Base-by-base conservation (phyloP, 345 rosid species). In the Hirschfeldia incana region DNA sequence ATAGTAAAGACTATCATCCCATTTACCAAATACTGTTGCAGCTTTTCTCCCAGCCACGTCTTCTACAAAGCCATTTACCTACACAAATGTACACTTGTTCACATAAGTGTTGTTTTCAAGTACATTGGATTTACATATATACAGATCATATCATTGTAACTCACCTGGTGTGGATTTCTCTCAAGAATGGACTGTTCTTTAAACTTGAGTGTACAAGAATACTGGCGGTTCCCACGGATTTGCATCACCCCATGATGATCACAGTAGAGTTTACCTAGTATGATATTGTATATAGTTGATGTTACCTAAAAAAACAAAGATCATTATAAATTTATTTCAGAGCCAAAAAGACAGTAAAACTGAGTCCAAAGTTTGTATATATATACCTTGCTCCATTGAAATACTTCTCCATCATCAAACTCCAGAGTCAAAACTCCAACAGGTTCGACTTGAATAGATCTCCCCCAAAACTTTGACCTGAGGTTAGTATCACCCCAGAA, bases 371-470 rank as follows among this genome's bases (percentile, higher is more conserved):
- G 37, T 61, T 33, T 46, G 1, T 46, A 46, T 3, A 11, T 61
- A 21, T 26, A 39, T 72, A 93, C 99, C 99, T 95, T 95, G 85
- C 93, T 93, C 97, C 99, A 95, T 76, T 88, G 88, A 85, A 95
- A 95, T 59, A 85, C 82, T 87, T 93, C 99, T 51, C 99, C 99
- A 80, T 93, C 99, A 71, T 95, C 99, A 72, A 95, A 95, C 85
- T 95, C 97, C 0, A 95, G 79, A 53, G 93, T 87, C 72, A 95
- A 84, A 76, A 84, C 84, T 78, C 99, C 98, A 2, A 89, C 92
- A 67, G 99, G 99, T 65, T 95, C 94, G n/a, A 95, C 92, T 89
- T 91, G 97, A 85, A 95, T 93, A 1, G 99, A 95, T 76, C 90
- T 89, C 27, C 99, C 99, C 99, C 99, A 93, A 81, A 95, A 93